A percentile compares a stretch with the other conserved stretches of the same genome.
Conservation (phyloP, 1,284 basidiomycete genomes). For the Meira nashicola region DNA sequence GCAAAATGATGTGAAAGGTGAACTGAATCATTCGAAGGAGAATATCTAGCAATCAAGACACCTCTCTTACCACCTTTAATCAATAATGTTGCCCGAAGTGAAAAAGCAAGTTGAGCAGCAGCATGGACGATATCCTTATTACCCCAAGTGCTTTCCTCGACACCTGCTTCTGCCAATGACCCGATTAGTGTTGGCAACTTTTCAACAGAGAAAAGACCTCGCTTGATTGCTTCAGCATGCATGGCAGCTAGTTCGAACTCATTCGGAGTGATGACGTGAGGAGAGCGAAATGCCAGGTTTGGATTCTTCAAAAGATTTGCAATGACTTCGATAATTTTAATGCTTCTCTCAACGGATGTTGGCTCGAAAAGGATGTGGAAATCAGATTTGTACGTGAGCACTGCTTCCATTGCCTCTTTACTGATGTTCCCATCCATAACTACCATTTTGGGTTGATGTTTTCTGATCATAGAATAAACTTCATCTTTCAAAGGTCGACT, state of each 20-base stretch:
- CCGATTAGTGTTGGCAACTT: background rate
- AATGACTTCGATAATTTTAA: slow-evolving; percentile 66
- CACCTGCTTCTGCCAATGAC: background rate
- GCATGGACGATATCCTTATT: background rate
- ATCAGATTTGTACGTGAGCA: slow-evolving; percentile 55
- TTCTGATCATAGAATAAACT: slow-evolving; percentile 53
- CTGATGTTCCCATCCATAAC: slow-evolving; percentile 78
- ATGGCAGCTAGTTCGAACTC: slow-evolving; percentile 25
- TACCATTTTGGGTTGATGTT: slow-evolving; percentile 61
- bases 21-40: background rate
- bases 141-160: background rate
- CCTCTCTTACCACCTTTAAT: slow-evolving; percentile 28
- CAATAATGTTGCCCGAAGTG: slow-evolving; percentile 14
- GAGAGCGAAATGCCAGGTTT: slow-evolving; percentile 44
- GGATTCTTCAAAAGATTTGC: slow-evolving; percentile 13
- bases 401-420: slow-evolving; percentile 58
- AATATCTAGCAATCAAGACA: slow-evolving; percentile 7
- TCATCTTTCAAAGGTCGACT: background rate
- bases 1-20: background rate
- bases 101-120: background rate
- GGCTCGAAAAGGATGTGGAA: slow-evolving; percentile 60
- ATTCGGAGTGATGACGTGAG: slow-evolving; percentile 30
- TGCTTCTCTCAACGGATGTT: slow-evolving; percentile 76
- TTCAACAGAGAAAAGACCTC: slow-evolving; percentile 8
- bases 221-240: slow-evolving; percentile 8